Base-by-base conservation (phyloP, 805 yeast species). In the Brettanomyces naardenensis region DNA sequence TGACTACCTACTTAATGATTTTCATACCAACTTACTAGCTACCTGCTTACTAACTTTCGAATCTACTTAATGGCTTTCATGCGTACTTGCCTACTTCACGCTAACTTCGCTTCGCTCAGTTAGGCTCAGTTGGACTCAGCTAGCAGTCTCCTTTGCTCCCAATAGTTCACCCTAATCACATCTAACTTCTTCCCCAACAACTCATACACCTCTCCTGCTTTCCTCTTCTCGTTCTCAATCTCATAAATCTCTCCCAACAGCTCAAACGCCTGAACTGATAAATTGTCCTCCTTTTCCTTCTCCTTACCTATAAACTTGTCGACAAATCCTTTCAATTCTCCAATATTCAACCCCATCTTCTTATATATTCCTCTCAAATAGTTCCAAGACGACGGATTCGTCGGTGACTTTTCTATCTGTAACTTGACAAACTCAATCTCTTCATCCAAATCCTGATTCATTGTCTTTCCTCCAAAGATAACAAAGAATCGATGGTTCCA, bases 401-500 rank as follows among this genome's bases (percentile, higher is more conserved):
- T 86, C 1, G 96, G 95, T 2, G 87, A 78, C 25, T 58, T 27
- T 3, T 45, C 62, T 17, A 90, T 82, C 40, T 66, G 56, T 1
- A 45, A 51, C 46, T 63, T 65, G 2, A 73, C 69, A 51, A 59
- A 85, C 4, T 62, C 65, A 2, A 80, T 51, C 51, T 89, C 97
- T 3, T 50, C 49, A 20, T 15, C 48, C 32, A 5, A 38, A 35
- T 27, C 45, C 34, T 9, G 35, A 7, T 32, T 42, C 15, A 41
- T 39, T 32, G 52, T 43, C 25, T 39, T 39, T 14, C 43, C 39
- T 2, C 59, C 58, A 37, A 63, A 61, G 28, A 68, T 48, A 9
- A 82, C 58, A 46, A 80, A 85, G 62, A 66, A 83, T 38, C 97
- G 69, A 59, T 85, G 94, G 42, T 78, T 73, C 98, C 98, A 92